phyloP scores from a whole-genome alignment of 495 filamentous ascomycete species.

The Penicillium argentinense region DNA sequence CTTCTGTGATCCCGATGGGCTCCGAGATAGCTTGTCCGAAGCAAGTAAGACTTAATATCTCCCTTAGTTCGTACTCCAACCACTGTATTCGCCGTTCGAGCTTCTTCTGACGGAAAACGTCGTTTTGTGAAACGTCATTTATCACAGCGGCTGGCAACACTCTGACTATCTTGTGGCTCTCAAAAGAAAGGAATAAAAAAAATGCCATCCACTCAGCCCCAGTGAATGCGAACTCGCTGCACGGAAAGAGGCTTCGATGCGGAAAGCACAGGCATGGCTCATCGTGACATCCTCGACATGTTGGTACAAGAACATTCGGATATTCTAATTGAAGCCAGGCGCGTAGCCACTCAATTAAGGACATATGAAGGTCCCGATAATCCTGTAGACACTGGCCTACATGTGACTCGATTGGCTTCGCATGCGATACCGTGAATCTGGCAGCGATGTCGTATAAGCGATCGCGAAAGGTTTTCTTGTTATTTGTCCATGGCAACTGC shows the following conservation, averaged over 20 bases:
- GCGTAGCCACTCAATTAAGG: not conserved
- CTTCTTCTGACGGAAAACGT: too few relatives aligned
- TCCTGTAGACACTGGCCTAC: too few relatives aligned
- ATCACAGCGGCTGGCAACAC: too few relatives aligned
- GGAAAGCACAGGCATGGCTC: not conserved
- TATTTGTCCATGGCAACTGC: not conserved
- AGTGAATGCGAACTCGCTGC: not conserved
- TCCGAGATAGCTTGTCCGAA: constrained; percentile 7
- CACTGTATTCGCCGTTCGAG: too few relatives aligned
- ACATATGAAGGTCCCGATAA: too few relatives aligned
- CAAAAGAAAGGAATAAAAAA: not conserved
- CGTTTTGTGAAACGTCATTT: too few relatives aligned
- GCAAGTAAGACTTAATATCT: constrained; percentile 4
- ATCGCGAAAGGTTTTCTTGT: constrained; percentile 1
- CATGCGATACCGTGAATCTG: not conserved
- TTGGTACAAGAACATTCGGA: not conserved
- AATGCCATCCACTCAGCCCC: not conserved
- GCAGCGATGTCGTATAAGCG: constrained; percentile 2
- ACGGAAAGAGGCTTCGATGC: not conserved
- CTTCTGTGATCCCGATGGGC: constrained; percentile 6
- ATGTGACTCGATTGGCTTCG: too few relatives aligned
- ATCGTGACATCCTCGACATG: not conserved
- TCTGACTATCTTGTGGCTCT: not conserved
- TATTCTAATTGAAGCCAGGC: not conserved
- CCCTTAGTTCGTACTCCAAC: too few relatives aligned